Conservation (phyloP, 2,329 filamentous ascomycete species). For the Allantophomopsis cytisporea region DNA sequence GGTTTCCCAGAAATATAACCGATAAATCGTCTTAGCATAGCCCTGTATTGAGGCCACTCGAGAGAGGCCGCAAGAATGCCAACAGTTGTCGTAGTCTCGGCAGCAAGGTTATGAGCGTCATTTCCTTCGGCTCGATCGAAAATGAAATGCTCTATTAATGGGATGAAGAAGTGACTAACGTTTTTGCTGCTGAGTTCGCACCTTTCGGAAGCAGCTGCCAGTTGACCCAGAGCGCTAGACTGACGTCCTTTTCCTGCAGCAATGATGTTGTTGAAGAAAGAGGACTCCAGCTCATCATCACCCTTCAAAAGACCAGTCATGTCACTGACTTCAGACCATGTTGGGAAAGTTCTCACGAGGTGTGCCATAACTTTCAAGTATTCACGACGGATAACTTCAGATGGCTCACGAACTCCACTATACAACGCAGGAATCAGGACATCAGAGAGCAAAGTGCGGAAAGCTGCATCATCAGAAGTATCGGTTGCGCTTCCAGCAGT, state of each 20-base stretch:
- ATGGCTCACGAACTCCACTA: slow-evolving; percentile 60
- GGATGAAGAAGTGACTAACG: slow-evolving; percentile 76
- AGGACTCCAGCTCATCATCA: slow-evolving; percentile 42
- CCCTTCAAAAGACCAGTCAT: slow-evolving; percentile 56
- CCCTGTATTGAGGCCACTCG: slow-evolving; percentile 84
- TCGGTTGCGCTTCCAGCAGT: slow-evolving; percentile 33
- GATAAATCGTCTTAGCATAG: slow-evolving; percentile 72
- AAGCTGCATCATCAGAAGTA: slow-evolving; percentile 28
- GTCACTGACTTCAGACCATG: slow-evolving; percentile 60
- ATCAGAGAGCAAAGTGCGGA: slow-evolving; percentile 43
- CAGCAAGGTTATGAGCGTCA: slow-evolving; percentile 76
- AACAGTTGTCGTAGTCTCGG: slow-evolving; percentile 74
- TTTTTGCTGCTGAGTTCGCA: slow-evolving; percentile 61
- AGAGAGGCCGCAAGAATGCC: slow-evolving; percentile 61
- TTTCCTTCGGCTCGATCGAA: slow-evolving; percentile 61
- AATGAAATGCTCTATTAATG: slow-evolving; percentile 86
- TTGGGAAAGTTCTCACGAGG: slow-evolving; percentile 56
- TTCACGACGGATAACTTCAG: slow-evolving; percentile 76
- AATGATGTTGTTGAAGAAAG: slow-evolving; percentile 87
- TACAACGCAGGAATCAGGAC: slow-evolving; percentile 67
- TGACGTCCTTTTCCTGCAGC: slow-evolving; percentile 82
- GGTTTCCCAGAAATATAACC: slow-evolving; percentile 69
- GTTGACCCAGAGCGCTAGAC: slow-evolving; percentile 65
- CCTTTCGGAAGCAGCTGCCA: slow-evolving; percentile 54
- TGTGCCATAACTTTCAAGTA: slow-evolving; percentile 69